Base-by-base conservation (phyloP, 2,329 filamentous ascomycete species). In the Ceratocystis smalleyi region DNA sequence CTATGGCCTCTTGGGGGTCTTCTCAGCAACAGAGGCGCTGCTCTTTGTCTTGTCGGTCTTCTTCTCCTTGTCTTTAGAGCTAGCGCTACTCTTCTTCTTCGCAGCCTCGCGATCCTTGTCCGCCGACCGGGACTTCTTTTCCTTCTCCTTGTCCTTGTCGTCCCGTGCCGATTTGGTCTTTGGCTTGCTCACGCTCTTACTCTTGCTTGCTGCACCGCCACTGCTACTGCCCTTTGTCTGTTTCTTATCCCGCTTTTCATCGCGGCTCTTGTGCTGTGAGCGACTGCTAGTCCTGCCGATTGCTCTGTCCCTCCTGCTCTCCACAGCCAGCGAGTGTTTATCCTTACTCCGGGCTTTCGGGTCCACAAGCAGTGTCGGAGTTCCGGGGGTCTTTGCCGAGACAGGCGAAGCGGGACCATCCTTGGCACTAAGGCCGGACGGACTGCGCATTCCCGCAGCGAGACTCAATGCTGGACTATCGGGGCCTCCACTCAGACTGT, bases 41-140 rank as follows among this genome's bases (percentile, higher is more conserved):
- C 51, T 27, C 12, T 55, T 27, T 2, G 15, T 19, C 22, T 27
- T 55, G 22, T 55, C 24, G 51, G 6, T 55, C 24, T 55, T 30
- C 12, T 55, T 55, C 22, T 55, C 51, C 27, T 55, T 55, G 10
- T 57, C 24, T 15, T 57, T 57, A n/a, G 54, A 17, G 12, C 47
- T 51, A 32, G 12, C 5, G n/a, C 51, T 55, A 17, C 54, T 57
- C 54, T 35, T 57, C 54, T 57, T 57, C 27, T 57, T 57, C 27
- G 24, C 27, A 15, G 54, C 54, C 6, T 57, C 54, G 5, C 54
- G 54, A 8, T 57, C 54, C 54, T 30, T 51, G 19, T 51, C 54
- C 5, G 27, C 54, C 30, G 60, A 51, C 24, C 60, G 27, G 27
- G 69, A 68, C 6, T 63, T 49, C 17, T 66, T 64, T 5, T 65